phyloP scores from a whole-genome alignment of 2,329 filamentous ascomycete species.

The Hortaea werneckii region DNA sequence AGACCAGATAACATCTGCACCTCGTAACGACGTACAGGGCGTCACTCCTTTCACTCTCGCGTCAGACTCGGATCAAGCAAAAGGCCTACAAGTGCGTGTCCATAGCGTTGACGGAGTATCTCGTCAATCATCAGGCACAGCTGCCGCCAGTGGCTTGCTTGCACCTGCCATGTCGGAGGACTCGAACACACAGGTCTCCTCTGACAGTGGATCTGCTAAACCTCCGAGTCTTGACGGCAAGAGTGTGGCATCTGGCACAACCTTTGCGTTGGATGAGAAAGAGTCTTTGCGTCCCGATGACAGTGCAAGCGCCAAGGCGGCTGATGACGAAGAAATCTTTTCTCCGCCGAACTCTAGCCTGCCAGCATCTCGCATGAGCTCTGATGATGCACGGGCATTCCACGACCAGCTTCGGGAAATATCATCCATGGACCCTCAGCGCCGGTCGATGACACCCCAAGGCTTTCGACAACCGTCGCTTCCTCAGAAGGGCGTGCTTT shows the following conservation, averaged over 20 bases:
- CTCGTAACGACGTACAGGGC: conserved; percentile 11
- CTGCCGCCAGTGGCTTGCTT: conserved; percentile 13
- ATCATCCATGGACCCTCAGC: conserved; percentile 37
- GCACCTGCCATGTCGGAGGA: conserved; percentile 28
- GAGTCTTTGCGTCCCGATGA: conserved; percentile 91
- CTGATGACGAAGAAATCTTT: conserved; percentile 79
- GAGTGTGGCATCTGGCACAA: conserved; percentile 86
- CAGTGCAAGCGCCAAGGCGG: conserved; percentile 83
- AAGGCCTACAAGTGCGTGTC: conserved; percentile 13
- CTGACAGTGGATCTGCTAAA: conserved; percentile 59
- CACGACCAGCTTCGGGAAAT: conserved; percentile 48
- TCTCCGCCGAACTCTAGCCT: conserved; percentile 67
- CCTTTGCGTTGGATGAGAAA: conserved; percentile 93
- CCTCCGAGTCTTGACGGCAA: conserved; percentile 86
- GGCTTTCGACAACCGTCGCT: conserved; percentile 5
- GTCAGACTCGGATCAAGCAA: not conserved
- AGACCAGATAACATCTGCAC: conserved; percentile 12
- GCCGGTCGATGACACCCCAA: conserved; percentile 13
- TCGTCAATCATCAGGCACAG: conserved; percentile 1
- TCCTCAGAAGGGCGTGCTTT: conserved; percentile 19
- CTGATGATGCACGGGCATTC: conserved; percentile 60
- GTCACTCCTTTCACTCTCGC: conserved; percentile 7
- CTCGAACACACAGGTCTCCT: conserved; percentile 36
- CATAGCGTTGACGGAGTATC: conserved; percentile 15
- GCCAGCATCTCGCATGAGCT: conserved; percentile 67